Evolutionary conservation across 1,284 basidiomycete genomes (phyloP), one percentile per base, ranked within the genome.

Genomic region (Schizophyllum commune): DNA sequence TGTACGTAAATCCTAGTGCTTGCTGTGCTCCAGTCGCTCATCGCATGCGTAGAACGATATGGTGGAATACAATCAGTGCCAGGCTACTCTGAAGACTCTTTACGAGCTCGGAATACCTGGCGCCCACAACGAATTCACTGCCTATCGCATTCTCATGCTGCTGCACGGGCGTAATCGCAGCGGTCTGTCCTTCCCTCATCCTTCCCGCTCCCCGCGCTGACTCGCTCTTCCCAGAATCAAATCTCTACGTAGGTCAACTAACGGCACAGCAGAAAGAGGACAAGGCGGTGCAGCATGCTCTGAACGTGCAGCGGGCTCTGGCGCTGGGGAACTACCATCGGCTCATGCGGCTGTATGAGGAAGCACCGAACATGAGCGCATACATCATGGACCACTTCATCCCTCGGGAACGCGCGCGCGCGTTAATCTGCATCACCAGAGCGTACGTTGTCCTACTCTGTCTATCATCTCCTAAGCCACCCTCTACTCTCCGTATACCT

Each of bases 361-460:
- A 82, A 63, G 92, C 94, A 55, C 96, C 96, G 53, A 96, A 96
- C 72, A 98, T 99, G 97, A 94, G 94, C 58, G 95, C 87, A 61
- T 98, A 98, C 74, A 94, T 99, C 71, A 97, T 99, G 93, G 96
- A 99, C 75, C 95, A 98, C 74, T 98, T 99, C 73, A 90, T 98
- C 67, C 88, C 91, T 70, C 85, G 97, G 66, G 97, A 98, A 77
- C 80, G 97, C 61, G 83, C 92, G 61, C 86, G 88, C 63, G 95
- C 95, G 1, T 75, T 99, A 61, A 84, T 94, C 68, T 85, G 91
- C 67, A 95, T 99, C 79, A 85, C 93, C 51, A 96, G 91, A 83
- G 90, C 92, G 95, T 96, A 68, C 71, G 94, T 73, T 8, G 34
- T 33, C 53, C 8, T 39, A 34, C 60, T 21, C 21, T 4, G 21